Conservation (phyloP, 2,329 filamentous ascomycete genomes). For the Diaporthe capsici region DNA sequence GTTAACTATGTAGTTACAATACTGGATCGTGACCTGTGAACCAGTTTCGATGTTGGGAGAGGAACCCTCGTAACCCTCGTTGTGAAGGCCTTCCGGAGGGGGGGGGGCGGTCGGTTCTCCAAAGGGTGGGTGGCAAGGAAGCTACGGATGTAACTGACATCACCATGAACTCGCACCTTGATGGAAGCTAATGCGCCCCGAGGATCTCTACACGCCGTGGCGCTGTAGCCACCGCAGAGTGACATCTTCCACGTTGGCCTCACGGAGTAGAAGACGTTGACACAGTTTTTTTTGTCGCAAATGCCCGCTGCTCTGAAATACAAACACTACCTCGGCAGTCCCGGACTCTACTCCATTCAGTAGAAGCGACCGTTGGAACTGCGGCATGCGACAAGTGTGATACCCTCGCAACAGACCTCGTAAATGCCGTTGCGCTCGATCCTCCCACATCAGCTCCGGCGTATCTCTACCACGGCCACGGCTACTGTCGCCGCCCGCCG, state of each 20-base stretch:
- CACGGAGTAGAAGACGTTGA: not conserved
- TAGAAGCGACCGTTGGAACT: not conserved
- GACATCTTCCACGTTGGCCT: not conserved
- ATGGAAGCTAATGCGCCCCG: conserved; percentile 6
- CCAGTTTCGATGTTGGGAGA: not conserved
- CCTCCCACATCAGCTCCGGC: conserved; percentile 32
- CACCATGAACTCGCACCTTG: conserved; percentile 4
- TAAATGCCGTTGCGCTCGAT: conserved; percentile 37
- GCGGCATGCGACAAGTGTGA: conserved; percentile 17
- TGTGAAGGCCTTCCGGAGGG: not conserved
- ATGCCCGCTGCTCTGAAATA: not conserved
- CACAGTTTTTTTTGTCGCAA: not conserved
- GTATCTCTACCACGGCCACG: conserved; percentile 14
- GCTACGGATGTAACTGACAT: conserved; percentile 1
- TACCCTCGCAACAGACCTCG: not conserved
- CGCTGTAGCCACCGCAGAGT: conserved; percentile 1
- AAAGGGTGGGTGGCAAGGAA: not conserved
- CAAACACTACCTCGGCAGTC: not conserved
- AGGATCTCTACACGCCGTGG: conserved; percentile 7
- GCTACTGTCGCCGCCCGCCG: conserved; percentile 13
- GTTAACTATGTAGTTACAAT: not conserved
- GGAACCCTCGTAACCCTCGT: not conserved
- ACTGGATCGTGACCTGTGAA: not conserved
- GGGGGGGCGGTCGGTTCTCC: not conserved
- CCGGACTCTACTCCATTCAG: not conserved